Evolutionary conservation across 495 filamentous ascomycete genomes (phyloP), one percentile per base, ranked within the genome.

Genomic region (Podospora comata): DNA sequence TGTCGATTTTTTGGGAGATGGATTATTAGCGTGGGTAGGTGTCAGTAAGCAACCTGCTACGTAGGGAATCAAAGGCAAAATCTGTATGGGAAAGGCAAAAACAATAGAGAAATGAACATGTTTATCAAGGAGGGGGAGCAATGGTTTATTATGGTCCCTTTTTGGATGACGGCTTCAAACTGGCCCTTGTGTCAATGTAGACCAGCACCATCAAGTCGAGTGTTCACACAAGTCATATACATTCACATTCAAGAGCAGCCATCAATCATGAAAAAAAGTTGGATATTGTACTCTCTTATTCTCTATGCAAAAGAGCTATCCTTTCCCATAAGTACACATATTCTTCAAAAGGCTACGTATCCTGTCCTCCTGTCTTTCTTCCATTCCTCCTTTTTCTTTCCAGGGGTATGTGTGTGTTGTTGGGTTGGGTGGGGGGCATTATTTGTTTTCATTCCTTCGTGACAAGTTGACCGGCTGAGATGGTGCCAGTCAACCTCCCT

Each of bases 381-480:
- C 30, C 30, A 32, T 48, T 48, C 39, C 39, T 48, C 39, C 59
- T 61, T 27, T 61, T 61, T 32, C 27, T 61, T 30, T 61, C 15
- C 6, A 13, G 28, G 27, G 28, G 27, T n/a, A 11, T 63, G 11
- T 63, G 27, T 48, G n/a, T 63, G 23, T 23, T 23, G 23, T 23
- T 23, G 23, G 23, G 23, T 20, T 39, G 15, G 5, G 13, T 48
- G 15, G 39, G 39, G 39, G 39, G n/a, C 27, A 32, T 63, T 63
- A 63, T 39, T 20, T 63, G 15, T 44, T 39, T 63, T 48, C 61
- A 48, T 63, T 63, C 61, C 61, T 63, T 63, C 61, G n/a, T 63
- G 61, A 63, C 61, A 63, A 63, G 34, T 13, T 48, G 32, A 32
- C 27, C 61, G 18, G 23, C 19, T 62, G 5, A 11, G 16, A 28